Percentiles rank a stretch among this genome's conserved stretches.
Conservation (phyloP, 2,329 filamentous ascomycete species). For the Fusarium sp. region DNA sequence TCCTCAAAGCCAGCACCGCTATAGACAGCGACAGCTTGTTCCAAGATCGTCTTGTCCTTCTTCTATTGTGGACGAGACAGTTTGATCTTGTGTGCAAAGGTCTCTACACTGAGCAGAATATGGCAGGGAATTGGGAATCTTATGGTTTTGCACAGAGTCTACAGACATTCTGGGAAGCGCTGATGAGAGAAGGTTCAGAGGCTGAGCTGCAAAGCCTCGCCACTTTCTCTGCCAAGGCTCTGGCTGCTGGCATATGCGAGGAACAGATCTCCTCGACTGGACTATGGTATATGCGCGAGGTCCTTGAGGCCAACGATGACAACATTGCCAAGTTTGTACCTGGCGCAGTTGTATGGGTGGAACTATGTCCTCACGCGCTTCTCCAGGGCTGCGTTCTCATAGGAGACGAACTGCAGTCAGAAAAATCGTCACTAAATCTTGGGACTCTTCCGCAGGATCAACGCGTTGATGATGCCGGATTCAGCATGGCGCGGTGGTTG, state of each 20-base stretch:
- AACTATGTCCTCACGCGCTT: background rate
- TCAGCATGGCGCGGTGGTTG: background rate
- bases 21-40: background rate
- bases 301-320: background rate
- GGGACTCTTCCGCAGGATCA: background rate
- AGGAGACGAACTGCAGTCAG: too few species aligned
- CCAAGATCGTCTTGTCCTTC: background rate
- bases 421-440: fast-evolving
- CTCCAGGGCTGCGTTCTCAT: background rate
- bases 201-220: background rate
- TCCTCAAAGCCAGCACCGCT: background rate
- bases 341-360: background rate
- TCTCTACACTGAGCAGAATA: background rate
- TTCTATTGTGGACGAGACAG: slow-evolving; percentile 1
- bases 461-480: background rate
- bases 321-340: background rate
- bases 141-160: slow-evolving; percentile 3
- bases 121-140: background rate
- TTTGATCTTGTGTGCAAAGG: background rate
- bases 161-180: background rate
- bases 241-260: background rate
- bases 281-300: slow-evolving; percentile 1
- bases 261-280: background rate
- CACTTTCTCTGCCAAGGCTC: slow-evolving; percentile 1
- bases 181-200: background rate